A percentile compares a stretch with the other conserved stretches of the same genome.
Conservation (phyloP, 208 protist genomes). For the Angomonas ambiguus region DNA sequence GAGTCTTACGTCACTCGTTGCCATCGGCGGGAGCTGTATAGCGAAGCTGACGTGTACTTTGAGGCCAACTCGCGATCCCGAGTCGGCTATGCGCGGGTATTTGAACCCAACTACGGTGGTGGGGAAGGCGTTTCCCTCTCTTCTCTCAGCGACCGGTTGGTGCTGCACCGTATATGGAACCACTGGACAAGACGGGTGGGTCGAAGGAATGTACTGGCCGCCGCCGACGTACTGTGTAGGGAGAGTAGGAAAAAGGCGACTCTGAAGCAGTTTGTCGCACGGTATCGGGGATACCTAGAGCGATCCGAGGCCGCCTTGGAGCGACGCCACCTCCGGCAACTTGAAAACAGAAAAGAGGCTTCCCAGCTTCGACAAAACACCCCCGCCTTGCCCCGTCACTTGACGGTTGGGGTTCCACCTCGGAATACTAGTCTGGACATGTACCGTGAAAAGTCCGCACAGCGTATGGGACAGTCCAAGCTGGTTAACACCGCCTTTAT, state of each 20-base stretch:
- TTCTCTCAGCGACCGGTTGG: conserved; percentile 1
- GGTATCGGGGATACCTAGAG: background rate
- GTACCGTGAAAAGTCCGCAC: background rate
- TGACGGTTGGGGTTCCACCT: background rate
- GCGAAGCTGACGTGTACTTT: background rate
- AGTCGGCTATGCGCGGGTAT: background rate
- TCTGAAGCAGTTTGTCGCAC: background rate
- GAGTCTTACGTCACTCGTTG: conserved; percentile 13
- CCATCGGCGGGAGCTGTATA: conserved; percentile 9
- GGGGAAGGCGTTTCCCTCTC: background rate
- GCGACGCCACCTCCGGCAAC: too few species aligned
- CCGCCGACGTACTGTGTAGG: background rate
- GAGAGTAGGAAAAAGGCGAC: background rate
- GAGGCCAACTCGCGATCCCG: too few species aligned
- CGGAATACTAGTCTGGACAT: background rate
- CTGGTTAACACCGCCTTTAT: background rate
- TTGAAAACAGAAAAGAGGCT: too few species aligned
- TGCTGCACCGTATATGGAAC: background rate
- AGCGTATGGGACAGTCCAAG: background rate
- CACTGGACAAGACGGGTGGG: background rate
- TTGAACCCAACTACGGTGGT: background rate
- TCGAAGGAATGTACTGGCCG: background rate
- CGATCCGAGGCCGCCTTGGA: background rate
- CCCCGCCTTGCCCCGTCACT: background rate
- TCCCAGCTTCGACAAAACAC: too few species aligned